Conservation (phyloP, 768 basidiomycete species). For the Mycena kentingensis region DNA sequence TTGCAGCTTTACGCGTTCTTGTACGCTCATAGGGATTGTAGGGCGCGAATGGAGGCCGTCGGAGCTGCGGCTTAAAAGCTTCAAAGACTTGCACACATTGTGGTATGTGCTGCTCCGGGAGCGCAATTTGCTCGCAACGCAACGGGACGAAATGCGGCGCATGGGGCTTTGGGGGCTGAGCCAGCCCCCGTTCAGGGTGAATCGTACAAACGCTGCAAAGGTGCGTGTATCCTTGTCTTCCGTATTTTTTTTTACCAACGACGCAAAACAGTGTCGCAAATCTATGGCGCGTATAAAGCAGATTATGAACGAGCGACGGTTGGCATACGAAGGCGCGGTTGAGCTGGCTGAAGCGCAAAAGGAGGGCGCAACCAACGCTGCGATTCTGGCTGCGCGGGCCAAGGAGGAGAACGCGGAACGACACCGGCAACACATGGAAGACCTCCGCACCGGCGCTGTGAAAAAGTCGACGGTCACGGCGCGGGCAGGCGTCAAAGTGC, state of each 20-base stretch:
- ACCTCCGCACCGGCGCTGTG: conserved; percentile 7
- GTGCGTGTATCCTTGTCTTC: conserved; percentile 38
- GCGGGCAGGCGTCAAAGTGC: conserved; percentile 12
- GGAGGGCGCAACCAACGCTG: conserved; percentile 23
- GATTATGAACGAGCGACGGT: conserved; percentile 85
- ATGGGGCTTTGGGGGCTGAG: conserved; percentile 37
- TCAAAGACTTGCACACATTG: conserved; percentile 89
- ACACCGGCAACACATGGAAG: conserved; percentile 14
- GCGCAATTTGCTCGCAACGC: conserved; percentile 87
- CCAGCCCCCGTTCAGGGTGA: not conserved
- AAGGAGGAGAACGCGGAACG: conserved; percentile 25
- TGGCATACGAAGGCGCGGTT: conserved; percentile 77
- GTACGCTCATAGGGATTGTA: conserved; percentile 31
- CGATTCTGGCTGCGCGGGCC: conserved; percentile 31
- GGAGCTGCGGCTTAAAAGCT: conserved; percentile 88
- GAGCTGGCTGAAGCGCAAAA: conserved; percentile 40
- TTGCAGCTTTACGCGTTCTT: conserved; percentile 28
- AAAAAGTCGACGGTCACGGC: not conserved
- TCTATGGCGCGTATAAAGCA: conserved; percentile 97
- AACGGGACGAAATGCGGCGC: conserved; percentile 75
- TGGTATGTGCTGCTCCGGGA: conserved; percentile 93
- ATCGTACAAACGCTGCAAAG: conserved; percentile 40
- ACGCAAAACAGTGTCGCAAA: conserved; percentile 72
- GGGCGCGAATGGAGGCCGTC: conserved; percentile 86
- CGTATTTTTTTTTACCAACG: not conserved